Conservation (phyloP, 1,284 basidiomycete species). For the Rhodotorula sp. region DNA sequence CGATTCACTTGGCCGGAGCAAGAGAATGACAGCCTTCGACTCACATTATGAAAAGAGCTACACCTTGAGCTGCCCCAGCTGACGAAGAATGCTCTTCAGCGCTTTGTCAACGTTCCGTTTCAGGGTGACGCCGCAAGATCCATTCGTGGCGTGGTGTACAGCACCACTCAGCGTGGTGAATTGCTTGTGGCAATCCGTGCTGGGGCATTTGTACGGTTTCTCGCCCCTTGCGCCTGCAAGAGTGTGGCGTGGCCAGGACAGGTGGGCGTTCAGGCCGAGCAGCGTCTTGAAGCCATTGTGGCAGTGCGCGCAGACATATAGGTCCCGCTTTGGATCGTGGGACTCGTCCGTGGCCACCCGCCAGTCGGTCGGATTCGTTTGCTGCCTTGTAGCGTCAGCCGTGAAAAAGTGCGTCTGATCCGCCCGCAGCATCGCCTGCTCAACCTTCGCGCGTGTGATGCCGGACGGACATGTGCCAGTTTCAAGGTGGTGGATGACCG, state of each 20-base stretch:
- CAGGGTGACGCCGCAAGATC: neutral
- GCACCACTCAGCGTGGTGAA: constrained; percentile 7
- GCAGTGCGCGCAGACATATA: constrained; percentile 60
- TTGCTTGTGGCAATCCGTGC: constrained; percentile 1
- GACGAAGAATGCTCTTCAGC: neutral
- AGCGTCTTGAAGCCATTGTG: constrained; percentile 52
- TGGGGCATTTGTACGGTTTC: constrained; percentile 55
- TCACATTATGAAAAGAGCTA: too few relatives aligned
- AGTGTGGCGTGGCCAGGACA: constrained; percentile 55
- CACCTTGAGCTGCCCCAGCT: neutral
- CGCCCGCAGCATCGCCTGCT: constrained; percentile 48
- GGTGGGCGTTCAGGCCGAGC: constrained; percentile 56
- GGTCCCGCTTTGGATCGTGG: neutral
- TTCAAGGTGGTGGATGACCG: constrained; percentile 57
- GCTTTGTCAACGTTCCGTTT: neutral
- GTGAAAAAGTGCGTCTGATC: constrained; percentile 49
- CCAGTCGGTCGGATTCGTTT: constrained; percentile 21
- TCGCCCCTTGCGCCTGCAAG: constrained; percentile 38
- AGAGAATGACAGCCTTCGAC: too few relatives aligned
- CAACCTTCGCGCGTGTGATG: constrained; percentile 47
- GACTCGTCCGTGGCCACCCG: constrained; percentile 1
- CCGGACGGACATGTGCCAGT: constrained; percentile 51
- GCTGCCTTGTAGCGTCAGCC: constrained; percentile 44
- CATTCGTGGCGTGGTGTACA: constrained; percentile 6
- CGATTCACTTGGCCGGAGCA: too few relatives aligned